Evolutionary conservation across 305 asterid genomes (phyloP), one percentile per base, ranked within the genome.

Genomic region (Monarda citriodora): DNA sequence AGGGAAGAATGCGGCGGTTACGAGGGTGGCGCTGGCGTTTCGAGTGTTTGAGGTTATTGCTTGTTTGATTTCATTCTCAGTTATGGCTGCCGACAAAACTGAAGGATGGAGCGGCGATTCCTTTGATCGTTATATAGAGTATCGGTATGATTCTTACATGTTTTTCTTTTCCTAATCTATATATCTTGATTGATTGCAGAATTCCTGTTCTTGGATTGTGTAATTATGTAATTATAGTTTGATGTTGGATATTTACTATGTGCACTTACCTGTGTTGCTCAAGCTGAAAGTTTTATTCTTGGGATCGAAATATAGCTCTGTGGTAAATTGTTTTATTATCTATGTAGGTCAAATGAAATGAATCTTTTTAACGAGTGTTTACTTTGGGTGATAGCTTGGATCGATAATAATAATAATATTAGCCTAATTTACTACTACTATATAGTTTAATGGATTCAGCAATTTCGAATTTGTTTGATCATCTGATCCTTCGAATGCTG

Each of bases 91-190:
- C 51, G 92, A 93, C 72, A 85, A 75, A 73, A 89, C 96, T 53
- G 75, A 76, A 64, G 99, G 99, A 5, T 93, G 99, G 99, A 82
- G 82, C 56, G 97, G 97, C 16, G 97, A 93, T 75, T 93, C 99
- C 0, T 93, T 76, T 64, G 86, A 83, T 76, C 89, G 99, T 36
- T 93, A 93, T 66, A 73, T 69, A 21, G 96, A 93, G 61, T 93
- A 89, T 77, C 69, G 96, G 99, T 88, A 78, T 48, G 20, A 47
- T 38, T 62, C 52, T 37, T 21, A 31, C 54, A 23, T 52, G 23
- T 20, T 62, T 61, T 5, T 12, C 13, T 12, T 37, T 37, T 34
- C 10, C 38, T 15, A 2, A 44, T 40, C 20, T 52, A 15, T 22
- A 5, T 12, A 20, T 61, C 32, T 69, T 57, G 41, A 12, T 57